Percentiles rank a stretch among this genome's conserved stretches.
Conservation (phyloP, 306 rosid genomes). For the Arachis hypogaea region DNA sequence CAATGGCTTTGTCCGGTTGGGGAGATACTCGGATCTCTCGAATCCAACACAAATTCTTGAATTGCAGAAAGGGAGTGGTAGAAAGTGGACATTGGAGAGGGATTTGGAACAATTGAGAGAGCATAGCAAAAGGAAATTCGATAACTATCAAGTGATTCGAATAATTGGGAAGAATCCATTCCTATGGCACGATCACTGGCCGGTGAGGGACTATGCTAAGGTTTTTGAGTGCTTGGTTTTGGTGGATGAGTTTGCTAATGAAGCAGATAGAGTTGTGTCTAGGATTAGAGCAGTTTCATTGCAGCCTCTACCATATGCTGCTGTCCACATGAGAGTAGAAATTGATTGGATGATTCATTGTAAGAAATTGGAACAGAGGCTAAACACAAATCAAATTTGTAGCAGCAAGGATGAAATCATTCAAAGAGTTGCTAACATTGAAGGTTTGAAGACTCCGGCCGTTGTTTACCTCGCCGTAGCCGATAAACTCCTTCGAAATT, state of each 20-base stretch:
- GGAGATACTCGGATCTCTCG: slow-evolving; percentile 52
- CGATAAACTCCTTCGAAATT: slow-evolving; percentile 68
- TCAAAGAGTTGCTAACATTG: slow-evolving; percentile 68
- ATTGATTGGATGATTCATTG: slow-evolving; percentile 97
- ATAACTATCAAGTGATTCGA: slow-evolving; percentile 55
- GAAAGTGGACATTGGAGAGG: slow-evolving; percentile 78
- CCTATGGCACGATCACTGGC: slow-evolving; percentile 97
- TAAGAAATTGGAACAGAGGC: slow-evolving; percentile 70
- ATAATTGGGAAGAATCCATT: slow-evolving; percentile 84
- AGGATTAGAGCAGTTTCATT: slow-evolving; percentile 55
- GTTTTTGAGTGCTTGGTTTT: slow-evolving; percentile 80
- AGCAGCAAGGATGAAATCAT: slow-evolving; percentile 78
- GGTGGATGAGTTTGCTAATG: slow-evolving; percentile 63
- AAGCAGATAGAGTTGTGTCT: slow-evolving; percentile 75
- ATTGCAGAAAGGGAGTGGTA: slow-evolving; percentile 85
- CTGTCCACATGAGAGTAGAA: slow-evolving; percentile 92
- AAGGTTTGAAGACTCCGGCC: slow-evolving; percentile 46
- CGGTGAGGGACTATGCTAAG: slow-evolving; percentile 76
- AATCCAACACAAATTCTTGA: slow-evolving; percentile 49
- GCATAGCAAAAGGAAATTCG: slow-evolving; percentile 46
- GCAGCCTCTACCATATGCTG: slow-evolving; percentile 57
- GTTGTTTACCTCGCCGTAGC: slow-evolving; percentile 80
- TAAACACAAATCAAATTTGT: slow-evolving; percentile 64
- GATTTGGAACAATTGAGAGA: slow-evolving; percentile 75
- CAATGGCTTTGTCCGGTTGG: slow-evolving; percentile 63